Conservation (phyloP, 495 filamentous ascomycete genomes). For the Penicillium paxilli region DNA sequence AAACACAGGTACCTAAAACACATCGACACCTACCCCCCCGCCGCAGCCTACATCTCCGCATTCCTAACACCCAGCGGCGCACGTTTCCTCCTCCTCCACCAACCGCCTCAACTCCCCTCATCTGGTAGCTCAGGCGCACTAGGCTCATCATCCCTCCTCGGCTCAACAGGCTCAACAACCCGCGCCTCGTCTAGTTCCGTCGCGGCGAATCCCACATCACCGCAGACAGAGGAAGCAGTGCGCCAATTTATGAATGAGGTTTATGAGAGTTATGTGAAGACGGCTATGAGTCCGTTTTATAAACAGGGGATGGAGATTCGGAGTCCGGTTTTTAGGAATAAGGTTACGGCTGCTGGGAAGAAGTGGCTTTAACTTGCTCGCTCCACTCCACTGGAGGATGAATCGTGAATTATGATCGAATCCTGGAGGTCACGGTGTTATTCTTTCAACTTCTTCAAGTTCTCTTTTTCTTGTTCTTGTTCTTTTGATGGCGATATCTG, state of each 20-base stretch:
- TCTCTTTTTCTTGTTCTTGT: no score
- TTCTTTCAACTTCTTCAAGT: no score
- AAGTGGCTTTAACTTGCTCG: conserved; percentile 82
- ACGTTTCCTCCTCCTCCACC: conserved; percentile 86
- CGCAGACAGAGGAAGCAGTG: conserved; percentile 92
- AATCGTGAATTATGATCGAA: no score
- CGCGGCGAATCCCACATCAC: conserved; percentile 76
- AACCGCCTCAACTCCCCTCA: conserved; percentile 56
- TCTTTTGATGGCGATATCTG: no score
- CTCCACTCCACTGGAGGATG: no score
- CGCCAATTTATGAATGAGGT: conserved; percentile 91
- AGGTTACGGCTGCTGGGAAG: conserved; percentile 83
- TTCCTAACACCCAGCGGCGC: conserved; percentile 76
- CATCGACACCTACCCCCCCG: conserved; percentile 82
- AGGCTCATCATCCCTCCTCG: conserved; percentile 34
- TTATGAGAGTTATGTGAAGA: conserved; percentile 93
- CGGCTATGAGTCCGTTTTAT: conserved; percentile 97
- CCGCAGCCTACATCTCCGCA: conserved; percentile 81
- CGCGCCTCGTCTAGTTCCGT: conserved; percentile 63
- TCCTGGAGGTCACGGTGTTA: no score
- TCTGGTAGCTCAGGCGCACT: conserved; percentile 26
- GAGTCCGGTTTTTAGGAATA: conserved; percentile 78
- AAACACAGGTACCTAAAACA: conserved; percentile 90
- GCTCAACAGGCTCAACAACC: conserved; percentile 29
- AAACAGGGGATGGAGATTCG: conserved; percentile 74